phyloP scores from a whole-genome alignment of 371 early-diverging fungal genomes.

The Rhizomucor miehei region DNA sequence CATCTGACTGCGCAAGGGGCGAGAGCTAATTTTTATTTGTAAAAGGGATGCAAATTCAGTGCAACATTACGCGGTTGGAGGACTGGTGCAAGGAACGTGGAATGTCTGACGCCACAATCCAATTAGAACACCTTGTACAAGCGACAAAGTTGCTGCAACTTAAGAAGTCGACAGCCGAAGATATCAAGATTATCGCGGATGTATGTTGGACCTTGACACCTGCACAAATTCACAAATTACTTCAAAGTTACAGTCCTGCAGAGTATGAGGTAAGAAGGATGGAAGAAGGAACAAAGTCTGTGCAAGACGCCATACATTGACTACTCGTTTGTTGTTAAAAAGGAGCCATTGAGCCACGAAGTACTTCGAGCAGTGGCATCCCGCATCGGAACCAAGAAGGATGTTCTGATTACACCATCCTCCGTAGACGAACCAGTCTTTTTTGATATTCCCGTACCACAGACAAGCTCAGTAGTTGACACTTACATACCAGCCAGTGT shows the following conservation, averaged over 20 bases:
- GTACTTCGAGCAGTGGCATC: slow-evolving; percentile 80
- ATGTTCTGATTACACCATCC: slow-evolving; percentile 74
- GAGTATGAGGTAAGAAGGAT: slow-evolving; percentile 58
- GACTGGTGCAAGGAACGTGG: slow-evolving; percentile 91
- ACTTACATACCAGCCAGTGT: slow-evolving; percentile 6
- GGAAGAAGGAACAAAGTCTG: not conserved
- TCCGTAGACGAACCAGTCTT: slow-evolving; percentile 53
- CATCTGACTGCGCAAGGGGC: not conserved
- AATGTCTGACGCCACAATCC: slow-evolving; percentile 77
- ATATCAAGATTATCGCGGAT: slow-evolving; percentile 89
- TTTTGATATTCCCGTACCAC: slow-evolving; percentile 50
- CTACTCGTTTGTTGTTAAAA: no score
- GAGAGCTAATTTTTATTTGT: not conserved
- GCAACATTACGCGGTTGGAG: slow-evolving; percentile 87
- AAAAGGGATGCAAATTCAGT: slow-evolving; percentile 87
- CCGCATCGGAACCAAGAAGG: slow-evolving; percentile 78
- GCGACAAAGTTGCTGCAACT: slow-evolving; percentile 90
- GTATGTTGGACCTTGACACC: slow-evolving; percentile 89
- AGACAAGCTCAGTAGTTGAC: slow-evolving; percentile 10
- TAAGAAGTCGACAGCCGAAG: slow-evolving; percentile 83
- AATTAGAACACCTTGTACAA: slow-evolving; percentile 84
- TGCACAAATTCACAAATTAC: slow-evolving; percentile 87
- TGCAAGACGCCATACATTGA: no score
- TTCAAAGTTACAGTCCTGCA: slow-evolving; percentile 67
- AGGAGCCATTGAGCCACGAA: slow-evolving; percentile 79